Evolutionary conservation across 805 yeast genomes (phyloP).

Genomic region (Yarrowia hollandica): DNA sequence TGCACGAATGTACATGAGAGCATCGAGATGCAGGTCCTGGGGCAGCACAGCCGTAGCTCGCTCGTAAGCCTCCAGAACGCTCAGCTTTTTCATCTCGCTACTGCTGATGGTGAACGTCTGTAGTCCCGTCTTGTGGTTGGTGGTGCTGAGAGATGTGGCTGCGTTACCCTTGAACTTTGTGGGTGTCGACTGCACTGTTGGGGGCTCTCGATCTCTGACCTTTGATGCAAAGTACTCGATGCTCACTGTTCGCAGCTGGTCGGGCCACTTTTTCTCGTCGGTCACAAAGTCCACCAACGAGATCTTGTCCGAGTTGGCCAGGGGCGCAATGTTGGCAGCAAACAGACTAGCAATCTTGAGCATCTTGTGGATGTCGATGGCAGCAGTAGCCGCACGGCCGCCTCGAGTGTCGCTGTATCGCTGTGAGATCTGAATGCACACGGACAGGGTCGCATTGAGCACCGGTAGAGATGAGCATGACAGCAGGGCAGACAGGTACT

Average conservation of each 20-base stretch:
- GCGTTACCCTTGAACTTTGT: constrained; percentile 1
- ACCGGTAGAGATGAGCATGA: constrained; percentile 61
- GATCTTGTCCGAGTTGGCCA: constrained; percentile 33
- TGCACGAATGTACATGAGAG: constrained; percentile 57
- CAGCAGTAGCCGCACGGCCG: constrained; percentile 48
- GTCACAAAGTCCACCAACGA: constrained; percentile 36
- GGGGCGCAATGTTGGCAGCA: constrained; percentile 36
- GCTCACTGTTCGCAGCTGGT: constrained; percentile 35
- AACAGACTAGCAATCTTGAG: constrained; percentile 51
- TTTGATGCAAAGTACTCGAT: constrained; percentile 37
- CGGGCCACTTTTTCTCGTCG: constrained; percentile 34
- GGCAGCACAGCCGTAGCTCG: constrained; percentile 47
- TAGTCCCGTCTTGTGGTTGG: constrained; percentile 49
- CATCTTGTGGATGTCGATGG: constrained; percentile 47
- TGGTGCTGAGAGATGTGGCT: background rate
- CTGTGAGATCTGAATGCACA: constrained; percentile 60
- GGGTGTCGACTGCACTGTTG: constrained; percentile 6
- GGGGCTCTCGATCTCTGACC: constrained; percentile 1
- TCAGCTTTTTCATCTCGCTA: constrained; percentile 54
- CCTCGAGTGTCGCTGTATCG: constrained; percentile 53
- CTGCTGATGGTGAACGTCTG: constrained; percentile 53
- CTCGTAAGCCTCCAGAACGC: constrained; percentile 34
- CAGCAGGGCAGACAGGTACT: constrained; percentile 58
- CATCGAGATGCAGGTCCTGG: constrained; percentile 60
- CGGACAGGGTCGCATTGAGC: constrained; percentile 59